Base-by-base conservation (phyloP, 768 basidiomycete species). In the Candolleomyces efflorescens region DNA sequence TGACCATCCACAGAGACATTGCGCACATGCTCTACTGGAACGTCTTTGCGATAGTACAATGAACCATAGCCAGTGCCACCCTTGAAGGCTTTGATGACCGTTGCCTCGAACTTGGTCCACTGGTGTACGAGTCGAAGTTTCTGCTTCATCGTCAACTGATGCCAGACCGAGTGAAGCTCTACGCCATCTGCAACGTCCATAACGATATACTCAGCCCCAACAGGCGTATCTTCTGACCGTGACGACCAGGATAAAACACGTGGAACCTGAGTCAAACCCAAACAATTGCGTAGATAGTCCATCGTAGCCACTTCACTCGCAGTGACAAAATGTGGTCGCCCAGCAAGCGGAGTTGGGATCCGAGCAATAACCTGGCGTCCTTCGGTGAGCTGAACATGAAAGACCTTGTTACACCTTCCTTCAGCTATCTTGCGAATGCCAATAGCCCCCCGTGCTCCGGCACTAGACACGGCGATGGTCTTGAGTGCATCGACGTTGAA, bases 291-390 rank as follows among this genome's bases (percentile, higher is more conserved):
- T 32, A 53, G 32, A 36, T 57, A 60, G 5, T 53, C 41, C 60
- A 60, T 60, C 26, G 59, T 63, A 13, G 59, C 62, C 13, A 60
- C 62, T 60, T 62, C 62, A 56, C 59, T 63, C 12, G 59, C 59
- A 50, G 62, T 63, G 56, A 50, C 26, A 23, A 63, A 27, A 38
- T 62, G 62, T 15, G 54, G 27, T 55, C 45, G 62, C 4, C 59
- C 59, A 47, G 43, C 22, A 39, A 59, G 43, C 20, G 58, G 58
- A 22, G 51, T 59, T 26, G 59, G 62, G 27, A 60, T 58, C 20
- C 59, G 55, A 55, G 62, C 62, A 49, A 63, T 60, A 45, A 58
- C 59, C 36, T 60, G 46, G 13, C 48, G 46, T 15, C 59, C 62
- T 22, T 63, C 37, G 23, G 50, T 24, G 53, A 58, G 48, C 39